These are phyloP conservation scores for Aspergillus sp. DNA, from an alignment of 2,329 filamentous ascomycete genomes.

Conservation along the genomic window DNA sequence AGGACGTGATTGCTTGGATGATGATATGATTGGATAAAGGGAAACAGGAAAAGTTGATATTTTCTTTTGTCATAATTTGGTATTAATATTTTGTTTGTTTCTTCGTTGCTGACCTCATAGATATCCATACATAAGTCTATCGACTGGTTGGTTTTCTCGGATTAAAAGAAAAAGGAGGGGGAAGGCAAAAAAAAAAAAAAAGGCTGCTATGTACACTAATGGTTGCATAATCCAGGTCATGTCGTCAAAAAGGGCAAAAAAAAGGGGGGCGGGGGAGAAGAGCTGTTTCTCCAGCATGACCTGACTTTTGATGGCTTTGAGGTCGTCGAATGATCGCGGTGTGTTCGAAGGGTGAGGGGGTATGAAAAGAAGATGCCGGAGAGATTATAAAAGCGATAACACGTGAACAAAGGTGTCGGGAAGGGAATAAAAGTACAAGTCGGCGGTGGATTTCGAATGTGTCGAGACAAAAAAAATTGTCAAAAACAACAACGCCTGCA, in stretches of 20 bases:
- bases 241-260: conserved; percentile 13
- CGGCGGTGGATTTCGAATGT: conserved; percentile 3
- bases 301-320: conserved; percentile 12
- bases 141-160: conserved; percentile 13
- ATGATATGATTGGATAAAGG: conserved; percentile 6
- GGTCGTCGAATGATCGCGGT: conserved; percentile 4
- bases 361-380: conserved; percentile 3
- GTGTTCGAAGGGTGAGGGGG: background rate
- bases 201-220: conserved; percentile 33
- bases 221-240: conserved; percentile 19
- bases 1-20: conserved; percentile 12
- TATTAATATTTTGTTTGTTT: conserved; percentile 22
- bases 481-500: conserved; percentile 24
- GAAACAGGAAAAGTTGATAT: conserved; percentile 7
- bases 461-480: conserved; percentile 11
- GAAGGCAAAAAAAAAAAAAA: conserved; percentile 13
- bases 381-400: background rate
- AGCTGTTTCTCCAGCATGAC: conserved; percentile 15
- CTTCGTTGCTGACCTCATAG: conserved; percentile 31
- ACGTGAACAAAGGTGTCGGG: conserved; percentile 7
- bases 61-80: conserved; percentile 25
- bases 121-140: conserved; percentile 32
- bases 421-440: conserved; percentile 26
- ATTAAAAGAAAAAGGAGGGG: conserved; percentile 8
- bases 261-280: no score